Evolutionary conservation across 2,329 filamentous ascomycete genomes (phyloP).

Genomic region (Metarhizium guizhouense): DNA sequence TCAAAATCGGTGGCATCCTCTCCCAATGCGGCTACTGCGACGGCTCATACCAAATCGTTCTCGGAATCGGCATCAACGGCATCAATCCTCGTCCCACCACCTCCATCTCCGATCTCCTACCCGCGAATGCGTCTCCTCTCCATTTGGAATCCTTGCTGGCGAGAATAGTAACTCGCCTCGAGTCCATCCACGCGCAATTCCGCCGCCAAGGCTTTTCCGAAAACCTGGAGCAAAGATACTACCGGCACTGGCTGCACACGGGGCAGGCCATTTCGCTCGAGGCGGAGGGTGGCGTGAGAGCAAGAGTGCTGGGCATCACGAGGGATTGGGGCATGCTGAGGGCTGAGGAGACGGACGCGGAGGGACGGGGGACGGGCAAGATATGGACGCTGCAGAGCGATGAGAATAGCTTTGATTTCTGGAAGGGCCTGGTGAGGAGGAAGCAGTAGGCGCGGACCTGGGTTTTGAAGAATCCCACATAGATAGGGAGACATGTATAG

Average conservation of each 20-base stretch:
- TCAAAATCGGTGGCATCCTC: slow-evolving; percentile 89
- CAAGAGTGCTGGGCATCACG: slow-evolving; percentile 78
- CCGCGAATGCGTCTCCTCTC: slow-evolving; percentile 43
- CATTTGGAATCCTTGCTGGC: slow-evolving; percentile 75
- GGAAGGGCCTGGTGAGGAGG: slow-evolving; percentile 73
- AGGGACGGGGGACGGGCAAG: slow-evolving; percentile 66
- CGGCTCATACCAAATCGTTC: slow-evolving; percentile 72
- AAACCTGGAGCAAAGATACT: slow-evolving; percentile 68
- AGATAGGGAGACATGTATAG: neutral
- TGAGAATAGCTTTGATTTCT: slow-evolving; percentile 97
- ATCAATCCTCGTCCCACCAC: slow-evolving; percentile 80
- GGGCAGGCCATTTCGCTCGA: slow-evolving; percentile 67
- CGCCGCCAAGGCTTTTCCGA: slow-evolving; percentile 64
- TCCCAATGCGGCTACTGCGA: slow-evolving; percentile 78
- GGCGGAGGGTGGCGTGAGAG: slow-evolving; percentile 64
- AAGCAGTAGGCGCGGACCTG: slow-evolving; percentile 46
- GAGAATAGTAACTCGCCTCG: slow-evolving; percentile 67
- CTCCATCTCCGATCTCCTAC: slow-evolving; percentile 67
- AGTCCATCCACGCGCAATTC: slow-evolving; percentile 69
- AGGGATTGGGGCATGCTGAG: slow-evolving; percentile 82
- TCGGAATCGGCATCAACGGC: slow-evolving; percentile 81
- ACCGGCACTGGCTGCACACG: slow-evolving; percentile 77
- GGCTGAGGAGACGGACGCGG: slow-evolving; percentile 71
- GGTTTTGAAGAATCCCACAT: neutral
- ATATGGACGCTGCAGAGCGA: slow-evolving; percentile 85